Percentiles rank a stretch among this genome's conserved stretches.
These are phyloP conservation scores for Leucoagaricus sp. DNA, from an alignment of 1,284 basidiomycete genomes.

Conservation along the genomic window DNA sequence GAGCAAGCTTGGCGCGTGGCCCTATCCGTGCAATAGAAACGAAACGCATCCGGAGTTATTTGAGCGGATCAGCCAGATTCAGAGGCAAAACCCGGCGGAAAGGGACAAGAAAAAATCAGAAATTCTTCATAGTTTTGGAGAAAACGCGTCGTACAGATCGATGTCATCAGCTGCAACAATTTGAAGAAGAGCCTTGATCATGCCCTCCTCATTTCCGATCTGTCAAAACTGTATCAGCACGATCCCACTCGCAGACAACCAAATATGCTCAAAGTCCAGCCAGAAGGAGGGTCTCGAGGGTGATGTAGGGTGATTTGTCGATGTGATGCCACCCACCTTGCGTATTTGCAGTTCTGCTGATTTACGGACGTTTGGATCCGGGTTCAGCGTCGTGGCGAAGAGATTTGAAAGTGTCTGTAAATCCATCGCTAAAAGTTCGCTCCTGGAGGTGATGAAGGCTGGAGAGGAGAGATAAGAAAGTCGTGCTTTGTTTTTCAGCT, in stretches of 20 bases:
- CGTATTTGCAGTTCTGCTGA: conserved; percentile 82
- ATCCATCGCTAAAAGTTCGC: no score
- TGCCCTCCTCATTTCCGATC: conserved; percentile 77
- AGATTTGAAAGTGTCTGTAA: conserved; percentile 74
- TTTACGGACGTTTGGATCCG: conserved; percentile 85
- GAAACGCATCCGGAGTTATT: not conserved
- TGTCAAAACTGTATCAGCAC: conserved; percentile 27
- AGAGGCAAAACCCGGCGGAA: no score
- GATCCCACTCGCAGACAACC: not conserved
- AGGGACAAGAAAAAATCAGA: not conserved
- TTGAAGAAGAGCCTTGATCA: conserved; percentile 77
- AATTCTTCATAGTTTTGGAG: not conserved
- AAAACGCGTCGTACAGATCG: conserved; percentile 68
- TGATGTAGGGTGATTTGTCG: not conserved
- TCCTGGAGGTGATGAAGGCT: no score
- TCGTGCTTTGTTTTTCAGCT: no score
- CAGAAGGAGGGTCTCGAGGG: not conserved
- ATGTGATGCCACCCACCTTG: conserved; percentile 50
- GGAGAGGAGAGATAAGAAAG: no score
- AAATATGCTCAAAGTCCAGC: not conserved
- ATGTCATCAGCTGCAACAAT: conserved; percentile 77
- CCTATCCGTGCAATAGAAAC: conserved; percentile 36
- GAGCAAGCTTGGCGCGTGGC: conserved; percentile 78
- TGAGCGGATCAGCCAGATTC: no score
- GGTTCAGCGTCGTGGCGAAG: conserved; percentile 76